Evolutionary conservation across 2,329 filamentous ascomycete species (phyloP).

Genomic region (Aspergillus amoenus): DNA sequence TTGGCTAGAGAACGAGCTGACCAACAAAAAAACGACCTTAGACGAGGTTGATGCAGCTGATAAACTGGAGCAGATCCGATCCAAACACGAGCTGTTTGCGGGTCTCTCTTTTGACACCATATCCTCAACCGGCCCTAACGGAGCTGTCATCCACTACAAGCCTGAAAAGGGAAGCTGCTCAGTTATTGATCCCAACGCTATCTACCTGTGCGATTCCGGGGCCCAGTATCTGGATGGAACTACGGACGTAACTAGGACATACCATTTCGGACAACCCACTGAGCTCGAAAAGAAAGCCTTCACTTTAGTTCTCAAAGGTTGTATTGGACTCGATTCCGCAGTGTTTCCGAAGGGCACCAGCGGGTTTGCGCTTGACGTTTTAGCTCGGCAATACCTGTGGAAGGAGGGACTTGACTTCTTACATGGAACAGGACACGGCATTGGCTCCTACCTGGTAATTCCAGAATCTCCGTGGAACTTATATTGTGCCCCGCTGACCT

Average conservation of each 20-base stretch:
- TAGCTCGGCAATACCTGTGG: slow-evolving; percentile 92
- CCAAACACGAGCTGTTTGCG: slow-evolving; percentile 71
- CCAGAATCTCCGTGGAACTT: background rate
- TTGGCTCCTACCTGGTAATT: slow-evolving; percentile 76
- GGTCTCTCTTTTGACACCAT: slow-evolving; percentile 95
- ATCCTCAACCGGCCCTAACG: slow-evolving; percentile 88
- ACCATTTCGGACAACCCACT: slow-evolving; percentile 86
- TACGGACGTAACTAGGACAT: slow-evolving; percentile 89
- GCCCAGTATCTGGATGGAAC: slow-evolving; percentile 96
- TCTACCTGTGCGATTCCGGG: slow-evolving; percentile 96
- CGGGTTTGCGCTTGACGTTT: slow-evolving; percentile 82
- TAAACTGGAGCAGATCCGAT: slow-evolving; percentile 69
- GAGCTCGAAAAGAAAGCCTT: slow-evolving; percentile 84
- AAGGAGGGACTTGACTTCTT: slow-evolving; percentile 90
- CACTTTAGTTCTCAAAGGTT: slow-evolving; percentile 90
- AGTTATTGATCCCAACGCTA: slow-evolving; percentile 74
- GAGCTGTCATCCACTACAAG: slow-evolving; percentile 93
- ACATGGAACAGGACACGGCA: slow-evolving; percentile 93
- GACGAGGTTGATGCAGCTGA: slow-evolving; percentile 92
- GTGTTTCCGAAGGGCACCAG: slow-evolving; percentile 94
- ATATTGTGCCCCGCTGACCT: slow-evolving; percentile 18
- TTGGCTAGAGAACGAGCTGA: slow-evolving; percentile 88
- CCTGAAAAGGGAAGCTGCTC: slow-evolving; percentile 81
- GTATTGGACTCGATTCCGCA: slow-evolving; percentile 82
- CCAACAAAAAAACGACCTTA: slow-evolving; percentile 68